These are phyloP conservation scores for Cercospora janseana DNA, from an alignment of 2,329 filamentous ascomycete species.

Conservation along the genomic window DNA sequence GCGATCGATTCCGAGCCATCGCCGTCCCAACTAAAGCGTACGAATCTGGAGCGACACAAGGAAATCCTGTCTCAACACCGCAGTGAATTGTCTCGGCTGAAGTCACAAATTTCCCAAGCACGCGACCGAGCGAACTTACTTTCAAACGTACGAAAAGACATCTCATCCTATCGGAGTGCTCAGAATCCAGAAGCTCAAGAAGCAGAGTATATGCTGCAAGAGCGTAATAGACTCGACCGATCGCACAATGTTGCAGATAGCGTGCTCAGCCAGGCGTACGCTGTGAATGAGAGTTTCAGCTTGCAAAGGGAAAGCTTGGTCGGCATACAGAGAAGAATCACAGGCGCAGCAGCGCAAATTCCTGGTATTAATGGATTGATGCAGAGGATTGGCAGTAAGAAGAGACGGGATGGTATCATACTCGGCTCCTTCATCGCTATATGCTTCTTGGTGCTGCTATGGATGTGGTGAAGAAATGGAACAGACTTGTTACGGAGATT, in stretches of 20 bases:
- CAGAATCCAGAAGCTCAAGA: slow-evolving; percentile 76
- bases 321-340: slow-evolving; percentile 88
- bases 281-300: slow-evolving; percentile 87
- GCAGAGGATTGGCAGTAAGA: slow-evolving; percentile 87
- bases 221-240: slow-evolving; percentile 80
- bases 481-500: background rate
- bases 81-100: slow-evolving; percentile 74
- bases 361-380: slow-evolving; percentile 92
- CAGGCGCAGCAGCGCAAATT: slow-evolving; percentile 82
- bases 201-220: slow-evolving; percentile 95
- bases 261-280: slow-evolving; percentile 92
- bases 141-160: slow-evolving; percentile 86
- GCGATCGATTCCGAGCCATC: slow-evolving; percentile 92
- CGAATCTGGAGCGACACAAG: slow-evolving; percentile 86
- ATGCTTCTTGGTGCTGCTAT: slow-evolving; percentile 84
- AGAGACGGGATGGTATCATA: slow-evolving; percentile 91
- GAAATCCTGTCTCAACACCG: slow-evolving; percentile 87
- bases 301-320: slow-evolving; percentile 83
- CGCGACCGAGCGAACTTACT: slow-evolving; percentile 88
- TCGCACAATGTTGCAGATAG: slow-evolving; percentile 86
- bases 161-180: slow-evolving; percentile 74
- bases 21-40: slow-evolving; percentile 92
- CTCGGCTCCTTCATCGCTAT: slow-evolving; percentile 87
- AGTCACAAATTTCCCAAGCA: slow-evolving; percentile 68
- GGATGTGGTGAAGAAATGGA: slow-evolving; percentile 59